A percentile compares a stretch with the other conserved stretches of the same genome.
Conservation (phyloP, 768 basidiomycete species). For the Podaxis sp. region DNA sequence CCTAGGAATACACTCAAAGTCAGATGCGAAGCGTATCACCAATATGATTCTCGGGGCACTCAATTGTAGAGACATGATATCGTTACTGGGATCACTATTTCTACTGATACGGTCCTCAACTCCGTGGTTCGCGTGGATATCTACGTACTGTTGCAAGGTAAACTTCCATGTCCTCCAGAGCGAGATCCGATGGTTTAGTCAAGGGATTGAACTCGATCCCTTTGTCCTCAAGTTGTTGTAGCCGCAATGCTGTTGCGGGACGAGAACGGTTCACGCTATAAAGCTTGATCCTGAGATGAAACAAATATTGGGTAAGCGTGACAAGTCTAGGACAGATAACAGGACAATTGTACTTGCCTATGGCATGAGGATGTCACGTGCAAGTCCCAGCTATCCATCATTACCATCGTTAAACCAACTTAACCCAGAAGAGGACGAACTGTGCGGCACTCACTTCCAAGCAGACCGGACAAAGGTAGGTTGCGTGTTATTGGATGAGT, state of each 20-base stretch:
- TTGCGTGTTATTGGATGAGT: conserved; percentile 58
- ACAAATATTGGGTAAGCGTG: background rate
- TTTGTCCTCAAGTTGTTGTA: conserved; percentile 37
- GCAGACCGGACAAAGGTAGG: conserved; percentile 54
- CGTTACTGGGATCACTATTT: background rate
- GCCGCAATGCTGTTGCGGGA: conserved; percentile 41
- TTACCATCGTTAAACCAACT: background rate
- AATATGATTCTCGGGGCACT: background rate
- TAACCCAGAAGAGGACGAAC: background rate
- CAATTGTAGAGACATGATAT: background rate
- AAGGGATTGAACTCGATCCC: conserved; percentile 42
- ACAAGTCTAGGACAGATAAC: background rate
- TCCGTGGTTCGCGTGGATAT: conserved; percentile 17
- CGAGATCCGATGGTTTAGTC: conserved; percentile 38
- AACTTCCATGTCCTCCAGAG: conserved; percentile 31
- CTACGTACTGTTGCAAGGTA: conserved; percentile 27
- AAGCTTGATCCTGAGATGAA: conserved; percentile 42
- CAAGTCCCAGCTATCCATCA: conserved; percentile 43
- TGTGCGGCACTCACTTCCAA: conserved; percentile 43
- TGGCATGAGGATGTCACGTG: conserved; percentile 56
- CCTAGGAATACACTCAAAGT: background rate
- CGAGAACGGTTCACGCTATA: conserved; percentile 49
- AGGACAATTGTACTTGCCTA: conserved; percentile 16
- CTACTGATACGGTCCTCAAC: background rate
- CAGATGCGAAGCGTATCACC: background rate